phyloP scores from a whole-genome alignment of 352 stramenopile species.

The Aphanomyces euteiches region DNA sequence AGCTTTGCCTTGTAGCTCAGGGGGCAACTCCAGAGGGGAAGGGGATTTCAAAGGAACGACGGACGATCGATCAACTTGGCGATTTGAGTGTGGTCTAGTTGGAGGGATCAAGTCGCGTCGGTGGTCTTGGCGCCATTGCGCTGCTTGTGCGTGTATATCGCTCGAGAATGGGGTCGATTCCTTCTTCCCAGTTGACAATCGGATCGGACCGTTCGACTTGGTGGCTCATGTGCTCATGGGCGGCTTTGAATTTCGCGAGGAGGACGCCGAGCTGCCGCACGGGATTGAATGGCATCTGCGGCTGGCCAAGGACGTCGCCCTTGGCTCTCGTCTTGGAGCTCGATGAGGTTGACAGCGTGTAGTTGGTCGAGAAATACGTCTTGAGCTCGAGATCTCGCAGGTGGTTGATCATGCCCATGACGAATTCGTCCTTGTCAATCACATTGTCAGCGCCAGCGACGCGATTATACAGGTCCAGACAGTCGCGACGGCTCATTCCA shows the following conservation, averaged over 20 bases:
- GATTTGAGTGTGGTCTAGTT: too few species aligned
- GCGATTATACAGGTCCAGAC: constrained; percentile 55
- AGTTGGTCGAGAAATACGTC: constrained; percentile 17
- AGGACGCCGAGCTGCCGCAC: constrained; percentile 11
- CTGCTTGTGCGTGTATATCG: too few species aligned
- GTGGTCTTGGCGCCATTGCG: too few species aligned
- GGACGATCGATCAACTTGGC: too few species aligned
- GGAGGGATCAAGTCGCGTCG: too few species aligned
- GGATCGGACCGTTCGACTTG: neutral
- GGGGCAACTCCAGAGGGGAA: too few species aligned
- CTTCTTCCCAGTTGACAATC: constrained; percentile 16
- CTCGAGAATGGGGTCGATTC: constrained; percentile 6
- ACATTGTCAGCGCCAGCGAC: constrained; percentile 66
- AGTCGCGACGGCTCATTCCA: constrained; percentile 55
- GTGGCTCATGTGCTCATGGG: neutral
- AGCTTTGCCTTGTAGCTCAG: too few species aligned
- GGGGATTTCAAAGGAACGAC: too few species aligned
- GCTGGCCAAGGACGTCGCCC: neutral
- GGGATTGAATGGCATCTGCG: constrained; percentile 17
- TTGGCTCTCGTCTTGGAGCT: neutral
- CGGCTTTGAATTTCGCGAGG: constrained; percentile 10
- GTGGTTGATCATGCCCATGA: constrained; percentile 72
- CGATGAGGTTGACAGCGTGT: neutral
- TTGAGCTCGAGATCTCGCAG: constrained; percentile 61
- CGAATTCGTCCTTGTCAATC: constrained; percentile 77